Conservation (phyloP, 805 yeast genomes). For the Sugiyamaella marilandica region DNA sequence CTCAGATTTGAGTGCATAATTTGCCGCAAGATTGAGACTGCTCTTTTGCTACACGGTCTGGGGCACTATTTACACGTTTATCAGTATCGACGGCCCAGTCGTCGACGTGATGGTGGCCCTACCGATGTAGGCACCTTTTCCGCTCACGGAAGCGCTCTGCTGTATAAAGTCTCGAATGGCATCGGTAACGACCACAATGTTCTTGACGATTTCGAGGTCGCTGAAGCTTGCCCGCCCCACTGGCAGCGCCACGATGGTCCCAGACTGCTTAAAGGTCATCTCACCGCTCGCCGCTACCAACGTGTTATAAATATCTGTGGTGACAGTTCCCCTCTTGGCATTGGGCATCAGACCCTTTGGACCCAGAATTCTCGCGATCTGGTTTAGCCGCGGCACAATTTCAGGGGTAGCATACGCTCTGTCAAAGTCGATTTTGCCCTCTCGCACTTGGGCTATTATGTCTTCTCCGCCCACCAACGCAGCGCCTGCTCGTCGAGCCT, state of each 20-base stretch:
- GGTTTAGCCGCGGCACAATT: constrained; percentile 53
- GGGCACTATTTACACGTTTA: constrained; percentile 36
- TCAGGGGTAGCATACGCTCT: constrained; percentile 85
- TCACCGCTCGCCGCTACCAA: constrained; percentile 59
- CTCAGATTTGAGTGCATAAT: too few relatives aligned
- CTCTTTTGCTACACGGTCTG: not conserved
- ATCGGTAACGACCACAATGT: constrained; percentile 60
- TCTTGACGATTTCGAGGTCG: constrained; percentile 69
- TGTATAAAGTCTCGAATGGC: constrained; percentile 44
- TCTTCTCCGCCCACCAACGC: constrained; percentile 67
- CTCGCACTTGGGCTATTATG: constrained; percentile 55
- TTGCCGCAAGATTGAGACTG: too few relatives aligned
- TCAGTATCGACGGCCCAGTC: constrained; percentile 73
- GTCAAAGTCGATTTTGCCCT: constrained; percentile 55
- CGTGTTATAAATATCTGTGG: constrained; percentile 53
- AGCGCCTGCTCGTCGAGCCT: constrained; percentile 58
- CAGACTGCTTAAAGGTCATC: constrained; percentile 70
- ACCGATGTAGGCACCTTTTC: constrained; percentile 66
- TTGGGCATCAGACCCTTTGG: constrained; percentile 87
- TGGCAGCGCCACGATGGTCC: constrained; percentile 52
- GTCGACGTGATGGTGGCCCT: constrained; percentile 64
- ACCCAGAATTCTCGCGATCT: constrained; percentile 77
- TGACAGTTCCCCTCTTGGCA: constrained; percentile 79
- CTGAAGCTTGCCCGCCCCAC: constrained; percentile 74
- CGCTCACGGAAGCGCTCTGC: constrained; percentile 36